Evolutionary conservation across 805 yeast species (phyloP), one percentile per base, ranked within the genome.

Genomic region (Metschnikowia picachoensis): DNA sequence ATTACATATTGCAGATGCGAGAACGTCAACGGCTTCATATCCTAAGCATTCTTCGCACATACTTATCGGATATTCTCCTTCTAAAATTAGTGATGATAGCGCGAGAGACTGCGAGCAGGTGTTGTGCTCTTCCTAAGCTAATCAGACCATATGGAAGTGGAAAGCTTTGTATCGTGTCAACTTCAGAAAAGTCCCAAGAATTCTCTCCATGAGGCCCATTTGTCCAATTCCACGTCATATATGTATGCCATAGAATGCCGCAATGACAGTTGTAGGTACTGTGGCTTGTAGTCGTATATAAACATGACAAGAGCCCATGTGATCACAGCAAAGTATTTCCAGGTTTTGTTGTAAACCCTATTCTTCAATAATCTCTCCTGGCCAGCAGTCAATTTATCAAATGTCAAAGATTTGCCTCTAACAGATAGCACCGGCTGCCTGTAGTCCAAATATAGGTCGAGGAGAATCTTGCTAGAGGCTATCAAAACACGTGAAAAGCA

Each of bases 291-390:
- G 46, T 83, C 76, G 62, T 84, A 85, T 41, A 86, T 69, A 57
- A 77, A 73, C 91, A 86, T 85, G 33, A 85, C 87, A 25, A 77
- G 59, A 0, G 83, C 92, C 95, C 95, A 86, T 8, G 80, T 72
- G 8, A 80, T 49, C 13, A 83, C 79, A 1, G 90, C 83, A 54
- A 81, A 78, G 37, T 76, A 60, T 37, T 77, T 69, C 89, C 90
- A 86, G 7, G 67, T 51, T 49, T 59, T 66, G 51, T 63, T 61
- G 48, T 68, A 68, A 13, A 61, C 49, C 20, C 49, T 45, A 17
- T 49, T 46, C 50, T 60, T 66, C 43, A 70, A 59, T 44, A 65
- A 65, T 41, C 56, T 56, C 43, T 68, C 67, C 53, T 72, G 77
- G 29, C 47, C 51, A 12, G 54, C 51, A 15, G 61, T 59, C 47